A percentile compares a stretch with the other conserved stretches of the same genome.
These are phyloP conservation scores for Globisporangium solare DNA, from an alignment of 352 stramenopile genomes.

Conservation along the genomic window DNA sequence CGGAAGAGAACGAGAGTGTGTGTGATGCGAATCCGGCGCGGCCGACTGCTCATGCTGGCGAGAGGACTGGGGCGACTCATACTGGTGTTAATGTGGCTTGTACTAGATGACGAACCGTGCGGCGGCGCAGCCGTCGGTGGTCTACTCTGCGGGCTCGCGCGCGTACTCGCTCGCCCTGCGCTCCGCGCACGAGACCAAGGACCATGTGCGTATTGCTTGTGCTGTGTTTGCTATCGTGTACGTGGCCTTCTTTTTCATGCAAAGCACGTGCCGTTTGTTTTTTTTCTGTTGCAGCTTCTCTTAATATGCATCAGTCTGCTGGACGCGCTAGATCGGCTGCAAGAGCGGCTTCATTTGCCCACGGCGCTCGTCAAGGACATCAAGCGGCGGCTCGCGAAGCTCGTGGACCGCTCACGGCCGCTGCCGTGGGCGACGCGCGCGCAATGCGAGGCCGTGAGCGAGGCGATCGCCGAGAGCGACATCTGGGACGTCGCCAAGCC, in stretches of 20 bases:
- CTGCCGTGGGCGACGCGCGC: conserved; percentile 18
- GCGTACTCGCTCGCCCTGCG: conserved; percentile 58
- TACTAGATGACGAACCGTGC: conserved; percentile 15
- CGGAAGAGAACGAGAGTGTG: no score
- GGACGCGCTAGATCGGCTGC: conserved; percentile 67
- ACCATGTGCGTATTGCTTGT: conserved; percentile 34
- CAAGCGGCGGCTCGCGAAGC: conserved; percentile 57
- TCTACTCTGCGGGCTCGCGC: conserved; percentile 30
- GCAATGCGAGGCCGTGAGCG: conserved; percentile 26
- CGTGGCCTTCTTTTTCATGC: neutral
- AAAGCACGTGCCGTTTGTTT: neutral
- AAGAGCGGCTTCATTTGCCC: conserved; percentile 65
- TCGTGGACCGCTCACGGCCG: conserved; percentile 51
- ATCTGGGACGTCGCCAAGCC: conserved; percentile 49
- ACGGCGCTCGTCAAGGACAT: conserved; percentile 71
- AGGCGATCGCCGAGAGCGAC: conserved; percentile 49
- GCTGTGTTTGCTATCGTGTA: no score
- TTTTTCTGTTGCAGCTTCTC: conserved; percentile 38
- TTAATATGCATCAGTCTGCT: conserved; percentile 74
- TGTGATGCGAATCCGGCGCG: no score
- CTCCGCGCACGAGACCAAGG: conserved; percentile 67
- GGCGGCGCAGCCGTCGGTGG: conserved; percentile 18
- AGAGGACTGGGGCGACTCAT: neutral
- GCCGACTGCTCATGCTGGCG: no score
- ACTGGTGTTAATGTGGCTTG: neutral